Evolutionary conservation across 768 basidiomycete genomes (phyloP).

Genomic region (Hirschioporus abietinus): DNA sequence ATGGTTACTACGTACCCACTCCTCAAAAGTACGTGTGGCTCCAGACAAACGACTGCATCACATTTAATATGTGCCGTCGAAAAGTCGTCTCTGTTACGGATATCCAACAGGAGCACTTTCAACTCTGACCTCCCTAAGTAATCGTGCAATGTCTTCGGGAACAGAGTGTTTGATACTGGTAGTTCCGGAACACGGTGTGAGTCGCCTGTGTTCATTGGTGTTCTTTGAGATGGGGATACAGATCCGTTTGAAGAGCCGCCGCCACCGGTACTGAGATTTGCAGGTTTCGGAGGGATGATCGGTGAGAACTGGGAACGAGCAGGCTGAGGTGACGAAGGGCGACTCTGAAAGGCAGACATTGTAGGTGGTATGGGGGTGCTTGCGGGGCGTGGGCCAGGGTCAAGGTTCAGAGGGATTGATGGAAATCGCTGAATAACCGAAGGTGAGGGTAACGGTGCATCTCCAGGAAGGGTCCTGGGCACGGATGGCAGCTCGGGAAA

Average conservation of each 20-base stretch:
- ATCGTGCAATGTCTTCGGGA: slow-evolving; percentile 51
- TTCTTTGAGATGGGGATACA: slow-evolving; percentile 28
- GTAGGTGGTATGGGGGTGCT: slow-evolving; percentile 66
- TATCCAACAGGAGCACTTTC: slow-evolving; percentile 74
- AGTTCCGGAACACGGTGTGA: slow-evolving; percentile 38
- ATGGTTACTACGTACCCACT: slow-evolving; percentile 46
- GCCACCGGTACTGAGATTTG: slow-evolving; percentile 31
- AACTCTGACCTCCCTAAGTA: slow-evolving; percentile 47
- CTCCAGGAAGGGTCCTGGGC: slow-evolving; percentile 33
- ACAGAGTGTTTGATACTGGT: slow-evolving; percentile 54
- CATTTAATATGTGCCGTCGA: slow-evolving; percentile 66
- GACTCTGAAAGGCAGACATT: slow-evolving; percentile 50
- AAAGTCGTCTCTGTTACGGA: slow-evolving; percentile 74
- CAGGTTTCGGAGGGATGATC: slow-evolving; percentile 36
- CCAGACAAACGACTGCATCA: slow-evolving; percentile 73
- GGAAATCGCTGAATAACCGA: slow-evolving; percentile 16
- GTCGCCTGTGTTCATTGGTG: slow-evolving; percentile 19
- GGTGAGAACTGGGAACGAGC: slow-evolving; percentile 31
- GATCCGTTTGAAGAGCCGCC: slow-evolving; percentile 27
- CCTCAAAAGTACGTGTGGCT: slow-evolving; percentile 70
- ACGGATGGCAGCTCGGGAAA: slow-evolving; percentile 39
- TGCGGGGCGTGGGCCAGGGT: slow-evolving; percentile 52
- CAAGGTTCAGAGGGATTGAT: slow-evolving; percentile 35
- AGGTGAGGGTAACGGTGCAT: slow-evolving; percentile 19
- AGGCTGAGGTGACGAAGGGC: slow-evolving; percentile 47